These are phyloP conservation scores for Allium cepa DNA, from an alignment of 106 monocot species.

Conservation along the genomic window DNA sequence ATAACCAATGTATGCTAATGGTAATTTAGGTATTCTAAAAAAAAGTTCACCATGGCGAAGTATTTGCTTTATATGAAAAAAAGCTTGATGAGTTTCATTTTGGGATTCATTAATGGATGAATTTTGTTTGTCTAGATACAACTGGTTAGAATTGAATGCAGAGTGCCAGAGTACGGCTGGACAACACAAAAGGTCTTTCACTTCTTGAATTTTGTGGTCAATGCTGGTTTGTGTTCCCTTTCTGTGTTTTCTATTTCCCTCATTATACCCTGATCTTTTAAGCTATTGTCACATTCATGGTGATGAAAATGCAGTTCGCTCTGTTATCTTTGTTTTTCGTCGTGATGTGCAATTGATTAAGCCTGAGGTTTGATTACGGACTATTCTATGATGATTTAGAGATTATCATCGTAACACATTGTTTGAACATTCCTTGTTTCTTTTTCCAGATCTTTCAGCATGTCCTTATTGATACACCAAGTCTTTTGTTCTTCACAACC, in stretches of 20 bases:
- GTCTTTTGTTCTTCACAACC: slow-evolving; percentile 81
- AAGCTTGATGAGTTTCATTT: too few species aligned
- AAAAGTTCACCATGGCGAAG: too few species aligned
- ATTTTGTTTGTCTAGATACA: slow-evolving; percentile 42
- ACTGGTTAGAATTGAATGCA: slow-evolving; percentile 83
- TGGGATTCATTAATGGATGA: too few species aligned
- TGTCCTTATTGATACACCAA: slow-evolving; percentile 69
- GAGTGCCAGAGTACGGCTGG: slow-evolving; percentile 96
- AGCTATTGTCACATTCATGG: too few species aligned
- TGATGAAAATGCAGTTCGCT: slow-evolving; percentile 43
- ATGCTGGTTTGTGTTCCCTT: slow-evolving; percentile 23
- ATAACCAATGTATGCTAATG: too few species aligned
- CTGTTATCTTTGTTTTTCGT: slow-evolving; percentile 58
- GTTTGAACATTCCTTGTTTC: background rate
- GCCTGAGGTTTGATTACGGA: slow-evolving; percentile 49
- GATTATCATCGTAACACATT: too few species aligned
- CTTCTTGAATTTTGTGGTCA: slow-evolving; percentile 78
- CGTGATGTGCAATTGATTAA: slow-evolving; percentile 44
- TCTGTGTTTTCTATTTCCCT: background rate
- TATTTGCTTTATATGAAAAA: too few species aligned
- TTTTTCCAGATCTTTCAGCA: slow-evolving; percentile 65
- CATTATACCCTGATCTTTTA: background rate
- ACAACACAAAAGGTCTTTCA: slow-evolving; percentile 95
- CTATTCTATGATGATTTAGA: background rate
- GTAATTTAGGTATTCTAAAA: too few species aligned